phyloP scores from a whole-genome alignment of 495 filamentous ascomycete species.

The Sordaria brevicollis region DNA sequence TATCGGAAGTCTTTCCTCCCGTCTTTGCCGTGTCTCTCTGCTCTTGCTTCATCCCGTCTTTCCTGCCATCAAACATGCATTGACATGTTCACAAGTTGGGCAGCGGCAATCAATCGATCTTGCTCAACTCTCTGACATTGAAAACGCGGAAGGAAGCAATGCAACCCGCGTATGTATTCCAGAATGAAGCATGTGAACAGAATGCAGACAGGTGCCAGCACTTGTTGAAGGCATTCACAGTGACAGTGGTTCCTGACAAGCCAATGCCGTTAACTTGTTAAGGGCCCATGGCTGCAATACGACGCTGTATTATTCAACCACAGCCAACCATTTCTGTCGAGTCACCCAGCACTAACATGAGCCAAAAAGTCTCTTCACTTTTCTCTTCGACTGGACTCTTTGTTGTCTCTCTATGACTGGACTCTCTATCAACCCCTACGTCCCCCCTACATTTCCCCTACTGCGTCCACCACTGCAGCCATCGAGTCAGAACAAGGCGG shows the following conservation, averaged over 20 bases:
- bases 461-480: background rate
- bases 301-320: background rate
- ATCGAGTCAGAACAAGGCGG: background rate
- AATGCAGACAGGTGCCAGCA: background rate
- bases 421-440: background rate
- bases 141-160: background rate
- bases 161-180: background rate
- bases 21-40: too few relatives aligned
- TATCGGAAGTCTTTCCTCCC: too few relatives aligned
- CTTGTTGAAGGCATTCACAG: background rate
- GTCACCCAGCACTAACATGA: background rate
- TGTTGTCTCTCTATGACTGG: background rate
- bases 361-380: background rate
- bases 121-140: background rate
- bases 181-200: background rate
- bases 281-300: background rate
- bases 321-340: background rate
- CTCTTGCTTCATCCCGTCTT: too few relatives aligned
- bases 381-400: background rate
- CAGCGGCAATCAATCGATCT: background rate
- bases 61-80: background rate
- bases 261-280: background rate
- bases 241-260: background rate
- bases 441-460: background rate
- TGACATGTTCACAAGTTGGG: background rate